Evolutionary conservation across 148 eudicot species (phyloP).

Genomic region (Rhododendron simsii): DNA sequence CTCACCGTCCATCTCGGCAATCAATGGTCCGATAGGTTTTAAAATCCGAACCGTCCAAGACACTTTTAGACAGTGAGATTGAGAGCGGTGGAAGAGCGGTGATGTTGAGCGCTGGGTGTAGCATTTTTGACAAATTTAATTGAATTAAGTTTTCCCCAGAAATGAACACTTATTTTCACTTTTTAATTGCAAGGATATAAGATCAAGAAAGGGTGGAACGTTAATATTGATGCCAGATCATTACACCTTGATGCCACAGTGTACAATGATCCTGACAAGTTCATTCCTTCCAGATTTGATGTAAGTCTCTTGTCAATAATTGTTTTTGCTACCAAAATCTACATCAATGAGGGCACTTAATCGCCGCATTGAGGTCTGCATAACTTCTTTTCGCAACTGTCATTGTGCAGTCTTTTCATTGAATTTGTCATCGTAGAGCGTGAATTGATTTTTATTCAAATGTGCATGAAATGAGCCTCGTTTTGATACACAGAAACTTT

Average conservation of each 20-base stretch:
- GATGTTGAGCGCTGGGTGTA: too few relatives aligned
- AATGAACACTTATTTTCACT: neutral
- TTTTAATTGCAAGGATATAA: slow-evolving; percentile 21
- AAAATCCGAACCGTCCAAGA: too few relatives aligned
- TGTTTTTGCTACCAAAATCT: neutral
- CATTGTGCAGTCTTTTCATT: neutral
- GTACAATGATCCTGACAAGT: slow-evolving; percentile 28
- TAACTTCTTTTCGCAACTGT: neutral
- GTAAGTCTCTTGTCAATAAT: slow-evolving; percentile 22
- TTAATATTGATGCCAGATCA: slow-evolving; percentile 46
- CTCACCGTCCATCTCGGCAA: too few relatives aligned
- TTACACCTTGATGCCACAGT: slow-evolving; percentile 43
- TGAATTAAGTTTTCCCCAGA: neutral
- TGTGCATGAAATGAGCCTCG: neutral
- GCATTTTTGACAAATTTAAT: too few relatives aligned
- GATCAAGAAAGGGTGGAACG: slow-evolving; percentile 50
- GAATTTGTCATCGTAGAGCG: neutral
- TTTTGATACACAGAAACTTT: neutral
- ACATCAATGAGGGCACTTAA: neutral
- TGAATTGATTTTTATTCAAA: neutral
- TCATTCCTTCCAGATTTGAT: slow-evolving; percentile 41
- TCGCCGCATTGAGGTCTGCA: neutral
- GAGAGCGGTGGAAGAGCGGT: too few relatives aligned
- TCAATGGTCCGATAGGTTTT: too few relatives aligned
- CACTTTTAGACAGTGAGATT: too few relatives aligned